Conservation (phyloP, 768 basidiomycete genomes). For the Boletus fagicola region DNA sequence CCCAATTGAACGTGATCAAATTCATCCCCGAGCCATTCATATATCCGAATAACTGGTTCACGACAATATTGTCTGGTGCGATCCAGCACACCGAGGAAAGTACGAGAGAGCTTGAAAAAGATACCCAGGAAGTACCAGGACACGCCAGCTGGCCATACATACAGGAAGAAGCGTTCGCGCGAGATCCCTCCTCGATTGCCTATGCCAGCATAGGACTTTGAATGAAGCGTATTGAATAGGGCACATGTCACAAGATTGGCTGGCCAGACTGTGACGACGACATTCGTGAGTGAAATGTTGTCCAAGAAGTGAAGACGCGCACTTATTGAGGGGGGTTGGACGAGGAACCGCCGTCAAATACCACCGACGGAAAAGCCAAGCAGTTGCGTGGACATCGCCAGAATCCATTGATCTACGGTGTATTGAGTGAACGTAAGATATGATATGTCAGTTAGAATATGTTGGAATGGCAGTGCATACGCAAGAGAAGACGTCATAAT, state of each 20-base stretch:
- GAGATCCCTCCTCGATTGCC: conserved; percentile 46
- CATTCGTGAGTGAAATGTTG: background rate
- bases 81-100: conserved; percentile 69
- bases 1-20: conserved; percentile 80
- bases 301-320: conserved; percentile 9
- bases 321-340: conserved; percentile 66
- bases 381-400: conserved; percentile 70
- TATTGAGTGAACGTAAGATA: background rate
- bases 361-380: conserved; percentile 66
- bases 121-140: conserved; percentile 69
- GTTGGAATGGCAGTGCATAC: background rate
- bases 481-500: background rate
- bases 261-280: conserved; percentile 66
- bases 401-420: conserved; percentile 51
- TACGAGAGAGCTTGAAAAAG: conserved; percentile 64
- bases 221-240: conserved; percentile 73
- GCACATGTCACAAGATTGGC: conserved; percentile 67
- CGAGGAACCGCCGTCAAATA: conserved; percentile 58
- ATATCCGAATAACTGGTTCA: conserved; percentile 78
- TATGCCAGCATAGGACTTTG: conserved; percentile 45
- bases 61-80: conserved; percentile 59
- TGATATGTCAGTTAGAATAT: background rate
- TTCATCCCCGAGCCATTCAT: conserved; percentile 59
- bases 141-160: conserved; percentile 34
- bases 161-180: conserved; percentile 52